These are phyloP conservation scores for Ophiostoma ulmi DNA, from an alignment of 2,329 filamentous ascomycete genomes.

Conservation along the genomic window DNA sequence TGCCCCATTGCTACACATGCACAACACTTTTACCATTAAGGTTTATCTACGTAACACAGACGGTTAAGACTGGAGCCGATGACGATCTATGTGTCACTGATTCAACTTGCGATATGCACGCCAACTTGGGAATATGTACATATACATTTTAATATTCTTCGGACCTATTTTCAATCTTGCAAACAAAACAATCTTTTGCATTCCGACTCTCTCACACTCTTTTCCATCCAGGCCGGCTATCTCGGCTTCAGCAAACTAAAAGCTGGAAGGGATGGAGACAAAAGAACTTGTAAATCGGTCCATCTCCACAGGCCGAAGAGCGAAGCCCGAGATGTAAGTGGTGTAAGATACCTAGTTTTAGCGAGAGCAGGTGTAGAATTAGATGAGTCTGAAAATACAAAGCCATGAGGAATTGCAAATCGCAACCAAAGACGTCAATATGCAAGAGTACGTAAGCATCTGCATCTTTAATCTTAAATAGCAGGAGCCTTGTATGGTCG, in stretches of 20 bases:
- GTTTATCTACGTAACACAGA: not conserved
- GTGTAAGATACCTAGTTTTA: not conserved
- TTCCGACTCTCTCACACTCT: not conserved
- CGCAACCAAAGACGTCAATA: no score
- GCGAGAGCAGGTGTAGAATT: not conserved
- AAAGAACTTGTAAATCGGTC: not conserved
- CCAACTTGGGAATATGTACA: not conserved
- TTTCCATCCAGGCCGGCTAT: not conserved
- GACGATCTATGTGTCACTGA: not conserved
- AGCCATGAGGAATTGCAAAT: no score
- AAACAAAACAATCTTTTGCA: not conserved
- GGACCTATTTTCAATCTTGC: no score
- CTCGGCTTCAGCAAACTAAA: not conserved
- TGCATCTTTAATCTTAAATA: not conserved
- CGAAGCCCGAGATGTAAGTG: slow-evolving; percentile 1
- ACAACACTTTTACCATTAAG: no score
- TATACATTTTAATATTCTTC: no score
- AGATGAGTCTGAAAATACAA: not conserved
- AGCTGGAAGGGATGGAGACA: not conserved
- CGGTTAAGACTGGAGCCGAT: not conserved
- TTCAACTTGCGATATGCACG: not conserved
- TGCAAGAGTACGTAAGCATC: not conserved
- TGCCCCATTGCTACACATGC: no score
- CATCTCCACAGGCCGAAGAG: slow-evolving; percentile 9
- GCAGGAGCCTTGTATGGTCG: not conserved